phyloP scores from a whole-genome alignment of 805 yeast genomes.

The Candida gorgasii region DNA sequence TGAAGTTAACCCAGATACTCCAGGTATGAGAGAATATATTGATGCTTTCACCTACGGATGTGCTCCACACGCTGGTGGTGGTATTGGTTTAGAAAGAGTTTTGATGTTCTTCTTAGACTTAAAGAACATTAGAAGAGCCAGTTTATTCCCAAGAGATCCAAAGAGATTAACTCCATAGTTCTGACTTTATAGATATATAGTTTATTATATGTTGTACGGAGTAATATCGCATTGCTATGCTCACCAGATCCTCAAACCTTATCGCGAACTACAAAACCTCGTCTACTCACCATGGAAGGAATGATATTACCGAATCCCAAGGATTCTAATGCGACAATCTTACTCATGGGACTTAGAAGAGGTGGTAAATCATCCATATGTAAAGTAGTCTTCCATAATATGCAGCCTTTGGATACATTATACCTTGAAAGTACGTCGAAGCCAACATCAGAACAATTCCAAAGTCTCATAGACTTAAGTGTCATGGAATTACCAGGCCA shows the following conservation, averaged over 20 bases:
- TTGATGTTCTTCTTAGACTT: constrained; percentile 97
- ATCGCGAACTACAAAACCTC: constrained; percentile 4
- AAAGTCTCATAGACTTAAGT: constrained; percentile 79
- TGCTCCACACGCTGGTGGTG: constrained; percentile 99
- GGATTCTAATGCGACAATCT: constrained; percentile 74
- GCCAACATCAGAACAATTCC: constrained; percentile 82
- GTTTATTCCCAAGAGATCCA: constrained; percentile 99
- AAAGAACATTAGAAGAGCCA: constrained; percentile 98
- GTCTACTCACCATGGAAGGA: constrained; percentile 19
- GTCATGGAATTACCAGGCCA: constrained; percentile 97
- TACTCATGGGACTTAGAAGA: constrained; percentile 84
- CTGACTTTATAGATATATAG: neutral
- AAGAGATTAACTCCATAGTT: constrained; percentile 80
- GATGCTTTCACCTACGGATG: constrained; percentile 94
- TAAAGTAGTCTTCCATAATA: constrained; percentile 92
- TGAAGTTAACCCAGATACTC: constrained; percentile 75
- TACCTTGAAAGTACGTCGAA: constrained; percentile 87
- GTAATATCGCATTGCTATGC: neutral
- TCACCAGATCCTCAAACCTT: neutral
- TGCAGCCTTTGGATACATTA: constrained; percentile 93
- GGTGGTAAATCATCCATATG: constrained; percentile 95
- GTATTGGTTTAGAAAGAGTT: constrained; percentile 98
- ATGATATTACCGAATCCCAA: constrained; percentile 31
- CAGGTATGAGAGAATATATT: constrained; percentile 87
- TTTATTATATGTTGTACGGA: no score